Base-by-base conservation (phyloP, 805 yeast species). In the Jamesozyma lodderae region DNA sequence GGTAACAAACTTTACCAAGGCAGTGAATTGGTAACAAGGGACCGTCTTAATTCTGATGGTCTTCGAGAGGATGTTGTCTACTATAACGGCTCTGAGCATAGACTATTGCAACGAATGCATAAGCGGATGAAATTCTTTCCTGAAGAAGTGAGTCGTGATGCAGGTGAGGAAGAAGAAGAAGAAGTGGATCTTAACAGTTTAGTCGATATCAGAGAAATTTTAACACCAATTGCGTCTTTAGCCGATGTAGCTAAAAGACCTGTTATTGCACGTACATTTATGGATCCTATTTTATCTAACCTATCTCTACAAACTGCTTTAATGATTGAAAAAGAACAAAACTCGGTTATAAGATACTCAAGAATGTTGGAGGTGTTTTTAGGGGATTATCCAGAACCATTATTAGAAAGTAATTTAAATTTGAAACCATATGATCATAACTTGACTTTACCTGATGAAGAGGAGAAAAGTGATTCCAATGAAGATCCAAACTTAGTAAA, bases 151-250 rank as follows among this genome's bases (percentile, higher is more conserved):
- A 19, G 37, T 32, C 18, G 43, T 8, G 28, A 45, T 24, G 25
- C n/a, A 20, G 60, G 50, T 5, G 59, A 51, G 11, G 64, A 55
- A 9, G 64, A 55, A 5, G 62, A 48, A 6, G 57, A 46, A 10
- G 69, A 64, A 4, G 64, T 62, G 20, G 68, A 69, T 40, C 64
- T 77, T 13, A 68, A 77, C 47, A 56, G 59, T 6, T 65, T 70
- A 3, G 67, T 79, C 1, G 70, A 77, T 48, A 55, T 80, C 2
- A 73, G 70, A 21, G 65, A 77, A 31, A 66, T 87, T 15, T 63
- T 92, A 42, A 75, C 80, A 4, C 96, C 97, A 0, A 74, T 92
- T 11, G 68, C 75, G 7, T 82, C 83, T 41, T 92, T 96, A 0
- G 69, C 83, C 2, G 96, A 92, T 48, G 62, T 90, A 2, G 73